These are phyloP conservation scores for Stephanodiscus minutulus DNA, from an alignment of 108 stramenopile species.

Conservation along the genomic window DNA sequence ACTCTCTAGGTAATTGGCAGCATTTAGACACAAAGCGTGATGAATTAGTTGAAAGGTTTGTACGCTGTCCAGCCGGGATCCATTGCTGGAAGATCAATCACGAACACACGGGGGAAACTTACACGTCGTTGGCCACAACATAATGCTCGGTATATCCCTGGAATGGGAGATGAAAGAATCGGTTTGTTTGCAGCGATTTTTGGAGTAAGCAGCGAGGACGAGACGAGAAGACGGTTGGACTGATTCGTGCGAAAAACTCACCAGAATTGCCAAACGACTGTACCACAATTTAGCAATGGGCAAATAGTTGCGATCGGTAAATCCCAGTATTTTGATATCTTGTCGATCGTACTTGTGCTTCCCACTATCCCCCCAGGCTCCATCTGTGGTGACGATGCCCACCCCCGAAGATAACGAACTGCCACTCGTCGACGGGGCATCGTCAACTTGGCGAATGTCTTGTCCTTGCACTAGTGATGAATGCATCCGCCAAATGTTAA, in stretches of 20 bases:
- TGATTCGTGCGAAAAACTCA: slow-evolving; percentile 30
- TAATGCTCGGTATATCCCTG: slow-evolving; percentile 27
- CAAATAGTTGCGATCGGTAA: slow-evolving; percentile 42
- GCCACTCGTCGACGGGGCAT: no score
- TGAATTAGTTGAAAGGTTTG: neutral
- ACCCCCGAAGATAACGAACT: slow-evolving; percentile 15
- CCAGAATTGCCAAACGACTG: slow-evolving; percentile 39
- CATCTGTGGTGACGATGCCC: slow-evolving; percentile 25
- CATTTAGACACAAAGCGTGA: neutral
- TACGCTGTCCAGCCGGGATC: neutral
- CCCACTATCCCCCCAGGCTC: slow-evolving; percentile 7
- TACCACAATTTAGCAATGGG: slow-evolving; percentile 48
- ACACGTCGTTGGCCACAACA: slow-evolving; percentile 22
- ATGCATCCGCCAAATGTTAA: no score
- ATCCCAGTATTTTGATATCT: slow-evolving; percentile 47
- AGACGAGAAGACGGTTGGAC: slow-evolving; percentile 25
- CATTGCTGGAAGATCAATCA: neutral
- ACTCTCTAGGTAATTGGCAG: neutral
- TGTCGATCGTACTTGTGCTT: neutral
- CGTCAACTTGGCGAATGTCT: no score
- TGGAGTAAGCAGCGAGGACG: slow-evolving; percentile 9
- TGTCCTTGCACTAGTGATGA: no score
- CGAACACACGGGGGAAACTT: neutral
- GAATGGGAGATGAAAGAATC: neutral
- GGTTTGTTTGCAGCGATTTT: neutral